phyloP scores from a whole-genome alignment of 2,329 filamentous ascomycete genomes.

The Madurella mycetomatis region DNA sequence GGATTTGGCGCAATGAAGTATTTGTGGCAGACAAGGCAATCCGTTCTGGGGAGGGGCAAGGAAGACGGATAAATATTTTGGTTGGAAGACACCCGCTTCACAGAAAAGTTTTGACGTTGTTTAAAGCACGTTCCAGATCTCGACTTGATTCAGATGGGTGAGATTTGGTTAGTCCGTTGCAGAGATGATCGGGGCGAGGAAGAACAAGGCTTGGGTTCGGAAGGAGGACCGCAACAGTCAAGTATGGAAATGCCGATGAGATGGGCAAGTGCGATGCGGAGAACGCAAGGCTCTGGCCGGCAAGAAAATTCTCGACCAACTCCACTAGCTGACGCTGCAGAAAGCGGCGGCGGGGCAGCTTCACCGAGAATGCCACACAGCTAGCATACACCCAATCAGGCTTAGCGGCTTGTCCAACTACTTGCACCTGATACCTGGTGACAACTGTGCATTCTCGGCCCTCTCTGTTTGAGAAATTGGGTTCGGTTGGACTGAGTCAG shows the following conservation, averaged over 20 bases:
- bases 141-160: neutral
- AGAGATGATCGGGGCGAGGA: neutral
- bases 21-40: neutral
- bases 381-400: neutral
- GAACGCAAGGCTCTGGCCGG: slow-evolving; percentile 3
- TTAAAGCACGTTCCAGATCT: neutral
- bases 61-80: neutral
- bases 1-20: neutral
- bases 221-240: neutral
- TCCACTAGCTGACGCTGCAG: too few relatives aligned
- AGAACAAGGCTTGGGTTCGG: neutral
- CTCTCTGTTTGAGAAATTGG: neutral
- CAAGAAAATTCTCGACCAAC: slow-evolving; percentile 6
- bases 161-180: neutral
- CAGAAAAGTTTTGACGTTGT: neutral
- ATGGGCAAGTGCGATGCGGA: neutral
- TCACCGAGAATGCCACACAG: neutral
- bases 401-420: too few relatives aligned
- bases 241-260: neutral
- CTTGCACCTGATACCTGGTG: too few relatives aligned
- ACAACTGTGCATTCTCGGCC: neutral
- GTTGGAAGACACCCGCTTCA: neutral
- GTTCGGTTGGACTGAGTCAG: neutral
- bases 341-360: neutral
- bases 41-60: neutral